Percentiles rank a stretch among this genome's conserved stretches.
Evolutionary conservation across 331 rosid genomes (phyloP).

Genomic region (Malus hybrid): DNA sequence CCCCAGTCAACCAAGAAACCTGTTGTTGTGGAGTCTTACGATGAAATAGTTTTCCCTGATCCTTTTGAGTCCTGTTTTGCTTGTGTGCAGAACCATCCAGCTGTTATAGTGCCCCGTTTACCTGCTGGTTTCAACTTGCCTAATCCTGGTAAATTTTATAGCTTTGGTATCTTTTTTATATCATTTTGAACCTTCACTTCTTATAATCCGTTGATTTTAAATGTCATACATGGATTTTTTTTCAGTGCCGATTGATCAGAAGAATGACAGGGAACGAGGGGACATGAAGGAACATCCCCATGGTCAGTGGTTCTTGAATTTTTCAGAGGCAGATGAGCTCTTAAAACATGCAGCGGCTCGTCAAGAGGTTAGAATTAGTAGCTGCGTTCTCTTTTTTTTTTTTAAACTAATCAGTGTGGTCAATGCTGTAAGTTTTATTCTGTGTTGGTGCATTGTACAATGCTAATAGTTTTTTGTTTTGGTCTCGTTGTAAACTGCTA

Average conservation of each 20-base stretch:
- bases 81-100: slow-evolving; percentile 83
- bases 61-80: slow-evolving; percentile 67
- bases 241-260: slow-evolving; percentile 42
- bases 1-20: slow-evolving; percentile 89
- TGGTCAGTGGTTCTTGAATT: slow-evolving; percentile 83
- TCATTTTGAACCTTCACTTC: not conserved
- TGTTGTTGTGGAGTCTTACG: slow-evolving; percentile 83
- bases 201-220: slow-evolving; percentile 1
- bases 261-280: slow-evolving; percentile 49
- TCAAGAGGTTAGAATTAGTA: slow-evolving; percentile 60
- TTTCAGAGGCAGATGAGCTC: slow-evolving; percentile 97
- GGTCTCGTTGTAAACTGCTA: too few species aligned
- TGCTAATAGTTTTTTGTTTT: too few species aligned
- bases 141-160: slow-evolving; percentile 45
- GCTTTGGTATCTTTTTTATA: not conserved
- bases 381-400: not conserved
- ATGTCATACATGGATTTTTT: slow-evolving; percentile 3
- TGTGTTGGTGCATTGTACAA: not conserved
- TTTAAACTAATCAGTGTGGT: not conserved
- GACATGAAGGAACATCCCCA: slow-evolving; percentile 78
- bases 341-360: slow-evolving; percentile 91
- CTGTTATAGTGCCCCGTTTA: slow-evolving; percentile 73
- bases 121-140: slow-evolving; percentile 75
- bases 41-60: slow-evolving; percentile 88
- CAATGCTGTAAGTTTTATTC: not conserved